Evolutionary conservation across 2,329 filamentous ascomycete species (phyloP), one percentile per base, ranked within the genome.

Genomic region (Passalora sequoiae): DNA sequence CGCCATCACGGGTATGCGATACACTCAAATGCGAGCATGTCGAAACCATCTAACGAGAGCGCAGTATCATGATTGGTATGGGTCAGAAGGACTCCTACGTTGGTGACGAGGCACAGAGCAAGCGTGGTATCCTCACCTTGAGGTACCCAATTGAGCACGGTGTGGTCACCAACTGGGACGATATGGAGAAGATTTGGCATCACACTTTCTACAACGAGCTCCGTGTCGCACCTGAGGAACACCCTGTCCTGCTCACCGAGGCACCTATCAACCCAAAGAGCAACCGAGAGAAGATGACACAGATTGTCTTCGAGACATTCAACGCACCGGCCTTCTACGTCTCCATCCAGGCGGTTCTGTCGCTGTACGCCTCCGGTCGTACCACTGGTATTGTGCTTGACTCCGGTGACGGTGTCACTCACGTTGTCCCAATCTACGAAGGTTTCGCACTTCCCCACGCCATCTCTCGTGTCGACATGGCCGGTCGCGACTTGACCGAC

Each of bases 181-280:
- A 97, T 75, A 97, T 97, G 92, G 92, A 97, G 81, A 97, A 97
- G 85, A 97, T 98, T 66, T 98, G 92, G 92, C 92, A 98, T 76
- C 92, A 98, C 87, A 97, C 92, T 70, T 98, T 98, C 83, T 98
- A 97, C 87, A 98, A 98, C 78, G 92, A 98, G 81, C 82, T 98
- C 69, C 91, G 92, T 91, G 92, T 98, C 59, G 92, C 92, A 65
- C 92, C 92, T 65, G 92, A 98, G 82, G 92, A 98, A 85, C 92
- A 98, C 83, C 92, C 92, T 65, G 89, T 97, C 70, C 83, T 98
- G 69, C 82, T 98, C 73, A 98, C 92, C 64, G 92, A 98, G 80
- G 92, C 92, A 65, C 92, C 92, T 63, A 97, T 98, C 84, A 98
- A 98, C 84, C 92, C 92, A 73, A 97, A 97, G 83, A 94, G 87